These are phyloP conservation scores for Evernia prunastri DNA, from an alignment of 495 filamentous ascomycete species.

Conservation along the genomic window DNA sequence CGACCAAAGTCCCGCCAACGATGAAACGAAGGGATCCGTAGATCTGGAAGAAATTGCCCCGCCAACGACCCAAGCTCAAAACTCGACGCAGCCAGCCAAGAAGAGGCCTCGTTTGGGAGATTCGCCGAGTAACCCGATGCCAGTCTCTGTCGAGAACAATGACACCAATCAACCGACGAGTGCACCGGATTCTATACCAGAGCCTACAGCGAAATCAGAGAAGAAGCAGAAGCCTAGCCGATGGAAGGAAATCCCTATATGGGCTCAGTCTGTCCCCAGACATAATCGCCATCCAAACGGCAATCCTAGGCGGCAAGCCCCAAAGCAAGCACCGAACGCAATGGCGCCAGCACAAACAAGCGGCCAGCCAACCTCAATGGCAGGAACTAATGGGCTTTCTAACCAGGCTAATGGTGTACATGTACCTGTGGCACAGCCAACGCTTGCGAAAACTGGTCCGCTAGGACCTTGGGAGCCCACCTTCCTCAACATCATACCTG, in stretches of 20 bases:
- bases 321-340: conserved; percentile 30
- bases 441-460: conserved; percentile 28
- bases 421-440: conserved; percentile 14
- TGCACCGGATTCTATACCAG: conserved; percentile 11
- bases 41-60: neutral
- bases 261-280: conserved; percentile 38
- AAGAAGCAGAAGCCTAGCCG: conserved; percentile 29
- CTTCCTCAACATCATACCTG: conserved; percentile 54
- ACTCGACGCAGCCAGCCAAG: conserved; percentile 6
- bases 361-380: conserved; percentile 4
- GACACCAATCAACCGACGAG: neutral
- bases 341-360: conserved; percentile 7
- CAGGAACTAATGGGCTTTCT: conserved; percentile 16
- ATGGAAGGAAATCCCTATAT: conserved; percentile 34
- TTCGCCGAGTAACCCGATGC: conserved; percentile 3
- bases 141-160: conserved; percentile 2
- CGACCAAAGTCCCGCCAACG: neutral
- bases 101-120: conserved; percentile 16
- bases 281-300: conserved; percentile 23
- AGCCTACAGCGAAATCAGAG: conserved; percentile 36
- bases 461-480: conserved; percentile 68
- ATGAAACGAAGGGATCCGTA: neutral
- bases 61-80: neutral
- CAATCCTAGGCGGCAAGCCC: conserved; percentile 26
- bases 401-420: conserved; percentile 23